Evolutionary conservation across 2,329 filamentous ascomycete species (phyloP), one percentile per base, ranked within the genome.

Genomic region (Neobulgaria alba): DNA sequence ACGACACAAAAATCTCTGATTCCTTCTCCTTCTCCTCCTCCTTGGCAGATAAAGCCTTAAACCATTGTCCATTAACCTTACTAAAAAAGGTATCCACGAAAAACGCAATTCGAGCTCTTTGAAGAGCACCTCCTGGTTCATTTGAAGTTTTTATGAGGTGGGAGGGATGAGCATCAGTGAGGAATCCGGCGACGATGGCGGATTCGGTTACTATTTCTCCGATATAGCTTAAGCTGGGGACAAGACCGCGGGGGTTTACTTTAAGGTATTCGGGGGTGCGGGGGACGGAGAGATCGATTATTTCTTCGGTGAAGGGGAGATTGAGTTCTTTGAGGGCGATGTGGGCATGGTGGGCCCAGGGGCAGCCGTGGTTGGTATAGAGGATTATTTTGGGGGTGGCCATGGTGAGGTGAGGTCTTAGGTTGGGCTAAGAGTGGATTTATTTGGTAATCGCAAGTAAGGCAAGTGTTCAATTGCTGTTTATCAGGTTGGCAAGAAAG

Each of bases 231-330:
- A 92, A 64, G 0, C 77, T 66, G 1, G 86, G 85, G 3, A 92
- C 84, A 3, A 88, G 74, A 10, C 86, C 86, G 42, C 84, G 77
- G 50, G 85, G 84, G 65, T 90, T 89, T 58, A 92, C 65, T 38
- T 79, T 67, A 7, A 92, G 72, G 58, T 90, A 92, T 68, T 80
- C 85, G 29, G 74, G 67, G 19, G 81, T 77, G 8, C 85, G 77
- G 0, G 85, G 85, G 8, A 63, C 72, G 51, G 65, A 61, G 34
- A 92, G 69, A 58, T 90, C 82, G 52, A 93, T 83, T 42, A 77
- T 75, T 45, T 84, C 77, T 50, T 86, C 79, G 42, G 85, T 77
- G 53, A 76, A 85, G 0, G 74, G 67, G 20, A 88, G 57, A 9
- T 69, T 69, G 10, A 83, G 71, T 56, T 87, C 83, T 20, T 72